Evolutionary conservation across 345 rosid genomes (phyloP), one percentile per base, ranked within the genome.

Genomic region (Acer negundo): DNA sequence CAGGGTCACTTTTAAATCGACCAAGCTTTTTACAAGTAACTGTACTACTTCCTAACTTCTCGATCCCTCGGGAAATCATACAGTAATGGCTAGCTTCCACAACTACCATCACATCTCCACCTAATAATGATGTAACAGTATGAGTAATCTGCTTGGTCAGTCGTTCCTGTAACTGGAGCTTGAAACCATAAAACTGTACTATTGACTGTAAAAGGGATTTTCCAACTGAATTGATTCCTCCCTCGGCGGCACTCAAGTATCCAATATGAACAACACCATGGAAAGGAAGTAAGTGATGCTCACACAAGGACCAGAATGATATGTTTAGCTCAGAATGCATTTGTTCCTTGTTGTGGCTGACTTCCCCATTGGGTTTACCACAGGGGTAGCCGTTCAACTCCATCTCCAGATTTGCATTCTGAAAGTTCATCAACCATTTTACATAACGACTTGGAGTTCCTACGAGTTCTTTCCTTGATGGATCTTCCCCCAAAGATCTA

Each of bases 151-250:
- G 98, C 79, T 90, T 79, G 38, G 95, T 93, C 56, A 97, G 90
- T 69, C 98, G 90, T 86, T 97, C 99, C 83, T 97, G 99, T 74
- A 97, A 97, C 83, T 97, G 99, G 74, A 97, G 98, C 90, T 94
- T 97, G 81, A 89, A 93, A 76, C 99, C 97, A 40, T 90, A 93
- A 70, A 88, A 97, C 77, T 89, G 96, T 20, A 97, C 96, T 69
- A 93, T 79, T 0, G 97, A 91, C 80, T 90, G 94, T 22, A 97
- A 53, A 67, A 85, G 86, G 13, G 95, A 81, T 61, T 75, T 90
- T 72, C 81, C 86, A 47, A 88, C 67, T 31, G 91, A 87, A 76
- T 63, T 82, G 35, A 53, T 77, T 64, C 90, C 98, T 64, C 90
- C 98, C 82, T 86, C 85, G 6, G 77, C 85, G 6, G 77, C 77